A percentile compares a stretch with the other conserved stretches of the same genome.
phyloP scores from a whole-genome alignment of 495 filamentous ascomycete species.

The Aspergillus sclerotiicarbonarius region DNA sequence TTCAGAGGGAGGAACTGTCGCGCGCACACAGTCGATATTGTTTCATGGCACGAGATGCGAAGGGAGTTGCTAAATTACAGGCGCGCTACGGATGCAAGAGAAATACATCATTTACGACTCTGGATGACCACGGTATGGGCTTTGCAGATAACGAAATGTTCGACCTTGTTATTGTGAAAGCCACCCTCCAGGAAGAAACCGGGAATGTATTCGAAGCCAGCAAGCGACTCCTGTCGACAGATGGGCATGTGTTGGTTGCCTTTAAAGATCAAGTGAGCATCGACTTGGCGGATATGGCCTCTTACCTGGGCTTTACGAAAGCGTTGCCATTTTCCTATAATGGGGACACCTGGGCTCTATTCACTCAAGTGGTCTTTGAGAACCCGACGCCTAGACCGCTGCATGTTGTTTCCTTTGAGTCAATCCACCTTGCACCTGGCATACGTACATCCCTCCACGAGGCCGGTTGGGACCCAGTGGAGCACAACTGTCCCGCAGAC shows the following conservation, averaged over 20 bases:
- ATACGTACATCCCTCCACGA: not conserved
- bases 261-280: not conserved
- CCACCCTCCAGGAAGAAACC: not conserved
- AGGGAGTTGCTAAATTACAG: not conserved
- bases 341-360: not conserved
- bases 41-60: not conserved
- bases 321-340: not conserved
- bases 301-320: not conserved
- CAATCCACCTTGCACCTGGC: not conserved
- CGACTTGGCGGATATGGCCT: not conserved
- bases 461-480: not conserved
- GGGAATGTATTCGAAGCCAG: not conserved
- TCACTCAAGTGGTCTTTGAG: not conserved
- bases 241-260: not conserved
- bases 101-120: not conserved
- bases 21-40: not conserved
- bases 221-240: not conserved
- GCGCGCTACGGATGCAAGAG: not conserved
- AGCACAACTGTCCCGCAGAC: not conserved
- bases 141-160: not conserved
- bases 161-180: conserved; percentile 9
- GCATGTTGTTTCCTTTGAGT: conserved; percentile 2
- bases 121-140: not conserved
- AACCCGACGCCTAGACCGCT: not conserved
- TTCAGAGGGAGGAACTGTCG: conserved; percentile 12